These are phyloP conservation scores for Penicillium frequentans DNA, from an alignment of 2,329 filamentous ascomycete genomes.

Conservation along the genomic window DNA sequence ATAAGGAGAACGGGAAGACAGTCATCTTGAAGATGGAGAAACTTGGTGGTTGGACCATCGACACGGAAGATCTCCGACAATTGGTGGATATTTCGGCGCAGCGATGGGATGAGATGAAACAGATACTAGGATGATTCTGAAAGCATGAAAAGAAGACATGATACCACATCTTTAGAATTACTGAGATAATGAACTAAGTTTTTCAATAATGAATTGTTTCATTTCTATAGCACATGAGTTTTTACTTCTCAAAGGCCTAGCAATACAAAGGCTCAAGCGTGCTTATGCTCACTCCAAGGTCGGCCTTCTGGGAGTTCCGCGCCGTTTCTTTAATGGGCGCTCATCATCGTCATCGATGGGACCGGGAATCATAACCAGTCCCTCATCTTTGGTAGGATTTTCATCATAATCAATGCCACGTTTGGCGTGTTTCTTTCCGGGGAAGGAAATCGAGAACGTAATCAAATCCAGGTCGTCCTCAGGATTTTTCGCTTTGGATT, in stretches of 20 bases:
- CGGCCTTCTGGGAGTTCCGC: constrained; percentile 24
- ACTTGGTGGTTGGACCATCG: constrained; percentile 72
- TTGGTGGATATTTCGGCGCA: constrained; percentile 61
- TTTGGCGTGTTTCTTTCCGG: constrained; percentile 11
- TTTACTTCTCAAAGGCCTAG: neutral
- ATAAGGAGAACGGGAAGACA: constrained; percentile 51
- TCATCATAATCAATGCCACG: neutral
- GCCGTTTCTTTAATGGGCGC: constrained; percentile 36
- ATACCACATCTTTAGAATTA: constrained; percentile 23
- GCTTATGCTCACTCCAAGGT: neutral
- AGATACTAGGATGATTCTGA: constrained; percentile 39
- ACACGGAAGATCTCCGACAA: constrained; percentile 60
- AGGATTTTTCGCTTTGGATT: constrained; percentile 12
- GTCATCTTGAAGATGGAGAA: constrained; percentile 74
- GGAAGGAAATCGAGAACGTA: constrained; percentile 35
- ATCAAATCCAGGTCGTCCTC: constrained; percentile 27
- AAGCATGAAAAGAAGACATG: constrained; percentile 20
- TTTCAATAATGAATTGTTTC: neutral
- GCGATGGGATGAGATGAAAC: constrained; percentile 63
- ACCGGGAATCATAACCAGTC: constrained; percentile 20
- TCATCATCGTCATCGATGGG: constrained; percentile 25
- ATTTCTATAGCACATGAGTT: neutral
- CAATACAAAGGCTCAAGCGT: neutral
- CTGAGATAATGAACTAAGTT: neutral
- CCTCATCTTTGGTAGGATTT: constrained; percentile 8